Evolutionary conservation across 2,329 filamentous ascomycete genomes (phyloP).

Genomic region (Fusarium gaditjirri): DNA sequence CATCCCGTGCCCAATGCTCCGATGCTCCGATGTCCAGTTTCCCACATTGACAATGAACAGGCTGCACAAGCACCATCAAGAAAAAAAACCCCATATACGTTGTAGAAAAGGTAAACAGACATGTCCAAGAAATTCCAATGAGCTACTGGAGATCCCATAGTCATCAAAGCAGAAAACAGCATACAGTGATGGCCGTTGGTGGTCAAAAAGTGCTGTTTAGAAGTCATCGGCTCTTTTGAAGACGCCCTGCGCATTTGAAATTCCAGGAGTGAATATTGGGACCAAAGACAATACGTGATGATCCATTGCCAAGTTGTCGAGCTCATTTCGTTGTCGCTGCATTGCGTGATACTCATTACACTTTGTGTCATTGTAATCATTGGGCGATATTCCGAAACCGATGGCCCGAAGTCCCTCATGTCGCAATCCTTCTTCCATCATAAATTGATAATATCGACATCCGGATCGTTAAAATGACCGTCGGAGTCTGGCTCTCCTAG

Average conservation of each 20-base stretch:
- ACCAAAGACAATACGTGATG: not conserved
- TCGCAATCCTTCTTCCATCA: not conserved
- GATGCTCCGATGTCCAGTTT: not conserved
- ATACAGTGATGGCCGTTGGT: slow-evolving; percentile 14
- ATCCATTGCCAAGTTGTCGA: not conserved
- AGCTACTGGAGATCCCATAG: not conserved
- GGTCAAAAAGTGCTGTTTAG: slow-evolving; percentile 17
- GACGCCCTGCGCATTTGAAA: not conserved
- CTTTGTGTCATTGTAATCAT: slow-evolving; percentile 11
- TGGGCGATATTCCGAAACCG: slow-evolving; percentile 34
- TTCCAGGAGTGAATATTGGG: not conserved
- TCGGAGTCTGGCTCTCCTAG: not conserved
- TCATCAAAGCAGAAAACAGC: not conserved
- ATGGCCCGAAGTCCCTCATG: slow-evolving; percentile 18
- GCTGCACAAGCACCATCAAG: not conserved
- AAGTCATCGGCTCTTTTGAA: slow-evolving; percentile 1
- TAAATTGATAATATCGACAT: not conserved
- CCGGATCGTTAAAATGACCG: not conserved
- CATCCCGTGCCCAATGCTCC: not conserved
- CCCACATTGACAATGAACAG: not conserved
- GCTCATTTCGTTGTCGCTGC: not conserved
- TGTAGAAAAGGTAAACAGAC: not conserved
- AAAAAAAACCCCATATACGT: not conserved
- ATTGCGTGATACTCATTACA: slow-evolving; percentile 25
- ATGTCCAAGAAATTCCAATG: not conserved